A percentile compares a stretch with the other conserved stretches of the same genome.
phyloP scores from a whole-genome alignment of 768 basidiomycete species.

The Myochromella boudieri region DNA sequence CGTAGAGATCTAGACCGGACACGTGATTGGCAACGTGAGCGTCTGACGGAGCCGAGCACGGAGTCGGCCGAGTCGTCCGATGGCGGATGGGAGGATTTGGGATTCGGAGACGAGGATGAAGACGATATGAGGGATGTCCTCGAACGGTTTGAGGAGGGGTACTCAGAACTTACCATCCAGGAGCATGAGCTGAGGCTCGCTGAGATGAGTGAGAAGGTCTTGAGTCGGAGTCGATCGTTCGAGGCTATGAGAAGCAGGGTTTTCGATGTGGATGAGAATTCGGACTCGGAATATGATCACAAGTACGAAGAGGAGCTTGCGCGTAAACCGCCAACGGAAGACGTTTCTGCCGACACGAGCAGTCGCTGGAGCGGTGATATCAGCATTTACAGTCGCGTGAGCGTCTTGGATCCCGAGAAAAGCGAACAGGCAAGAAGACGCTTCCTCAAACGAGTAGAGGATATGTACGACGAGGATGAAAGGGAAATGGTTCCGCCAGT shows the following conservation, averaged over 20 bases:
- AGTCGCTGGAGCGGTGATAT: slow-evolving; percentile 46
- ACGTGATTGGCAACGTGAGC: too few relatives aligned
- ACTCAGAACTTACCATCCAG: too few relatives aligned
- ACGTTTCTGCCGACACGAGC: slow-evolving; percentile 28
- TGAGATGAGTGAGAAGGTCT: slow-evolving; percentile 21
- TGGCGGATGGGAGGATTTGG: slow-evolving; percentile 22
- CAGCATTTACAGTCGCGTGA: slow-evolving; percentile 51
- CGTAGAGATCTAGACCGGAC: too few relatives aligned
- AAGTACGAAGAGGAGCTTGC: slow-evolving; percentile 16
- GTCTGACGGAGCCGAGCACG: slow-evolving; percentile 1
- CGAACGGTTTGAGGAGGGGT: slow-evolving; percentile 34
- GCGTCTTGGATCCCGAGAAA: slow-evolving; percentile 52
- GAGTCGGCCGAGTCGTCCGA: slow-evolving; percentile 15
- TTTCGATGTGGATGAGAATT: slow-evolving; percentile 8
- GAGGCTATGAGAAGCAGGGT: slow-evolving; percentile 15
- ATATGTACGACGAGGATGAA: slow-evolving; percentile 31
- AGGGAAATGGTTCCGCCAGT: slow-evolving; percentile 37
- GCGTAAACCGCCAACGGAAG: slow-evolving; percentile 21
- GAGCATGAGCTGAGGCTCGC: too few relatives aligned
- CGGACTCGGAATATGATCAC: slow-evolving; percentile 15
- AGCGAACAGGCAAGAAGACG: slow-evolving; percentile 48
- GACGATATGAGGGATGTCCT: slow-evolving; percentile 37
- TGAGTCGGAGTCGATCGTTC: slow-evolving; percentile 31
- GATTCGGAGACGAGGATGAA: slow-evolving; percentile 24
- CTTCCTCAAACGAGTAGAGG: slow-evolving; percentile 52